Conservation (phyloP, 257 asterid species). For the Nicotiana noctiflora region DNA sequence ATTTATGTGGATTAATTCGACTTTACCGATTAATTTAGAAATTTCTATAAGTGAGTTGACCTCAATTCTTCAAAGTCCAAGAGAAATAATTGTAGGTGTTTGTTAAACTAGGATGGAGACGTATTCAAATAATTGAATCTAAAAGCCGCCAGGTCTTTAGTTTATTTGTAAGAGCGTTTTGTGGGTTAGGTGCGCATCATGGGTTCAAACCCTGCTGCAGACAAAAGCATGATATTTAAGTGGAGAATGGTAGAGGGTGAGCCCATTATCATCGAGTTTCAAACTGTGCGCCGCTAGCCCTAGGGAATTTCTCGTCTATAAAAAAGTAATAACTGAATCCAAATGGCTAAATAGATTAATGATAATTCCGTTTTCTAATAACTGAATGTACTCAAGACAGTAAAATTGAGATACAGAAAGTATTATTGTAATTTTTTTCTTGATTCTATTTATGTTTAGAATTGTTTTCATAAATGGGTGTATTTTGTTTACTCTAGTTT, state of each 20-base stretch:
- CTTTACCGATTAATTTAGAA: background rate
- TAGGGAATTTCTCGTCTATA: too few relatives aligned
- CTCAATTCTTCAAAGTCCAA: background rate
- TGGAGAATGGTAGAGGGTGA: too few relatives aligned
- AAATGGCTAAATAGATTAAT: background rate
- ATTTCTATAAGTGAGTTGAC: background rate
- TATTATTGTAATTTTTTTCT: background rate
- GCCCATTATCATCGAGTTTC: too few relatives aligned
- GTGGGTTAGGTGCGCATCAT: too few relatives aligned
- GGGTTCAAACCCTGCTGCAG: too few relatives aligned
- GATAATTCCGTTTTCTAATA: background rate
- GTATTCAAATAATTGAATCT: background rate
- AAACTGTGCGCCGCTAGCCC: too few relatives aligned
- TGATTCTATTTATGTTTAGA: background rate
- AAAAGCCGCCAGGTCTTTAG: background rate
- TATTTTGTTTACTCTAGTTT: background rate
- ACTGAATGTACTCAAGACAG: background rate
- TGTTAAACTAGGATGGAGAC: background rate
- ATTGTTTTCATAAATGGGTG: background rate
- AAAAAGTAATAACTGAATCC: background rate
- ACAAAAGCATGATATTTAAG: too few relatives aligned
- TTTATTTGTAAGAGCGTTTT: too few relatives aligned
- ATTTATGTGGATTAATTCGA: background rate
- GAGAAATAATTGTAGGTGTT: too few relatives aligned
- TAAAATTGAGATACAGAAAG: background rate